phyloP scores from a whole-genome alignment of 179 eudicot species.

The Beta lomatogona region DNA sequence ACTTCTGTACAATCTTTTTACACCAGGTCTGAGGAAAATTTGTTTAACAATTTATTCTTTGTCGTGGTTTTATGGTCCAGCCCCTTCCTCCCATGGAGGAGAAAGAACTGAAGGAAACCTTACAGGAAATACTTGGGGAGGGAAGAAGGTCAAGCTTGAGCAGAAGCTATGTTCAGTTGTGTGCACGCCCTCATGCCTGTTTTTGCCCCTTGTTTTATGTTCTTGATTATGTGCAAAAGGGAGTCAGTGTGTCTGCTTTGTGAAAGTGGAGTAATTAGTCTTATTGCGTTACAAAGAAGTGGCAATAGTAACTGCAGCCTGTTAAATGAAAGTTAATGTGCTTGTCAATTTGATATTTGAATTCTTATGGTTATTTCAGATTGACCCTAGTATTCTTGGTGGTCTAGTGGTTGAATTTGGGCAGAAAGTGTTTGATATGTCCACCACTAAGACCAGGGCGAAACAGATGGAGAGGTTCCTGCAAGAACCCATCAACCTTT shows the following conservation, averaged over 20 bases:
- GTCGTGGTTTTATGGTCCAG: constrained; percentile 35
- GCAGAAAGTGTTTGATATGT: constrained; percentile 88
- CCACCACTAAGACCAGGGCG: constrained; percentile 77
- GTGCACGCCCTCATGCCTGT: neutral
- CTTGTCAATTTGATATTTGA: neutral
- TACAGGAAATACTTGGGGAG: constrained; percentile 76
- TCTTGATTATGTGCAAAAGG: neutral
- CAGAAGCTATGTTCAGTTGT: constrained; percentile 51
- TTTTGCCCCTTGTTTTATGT: neutral
- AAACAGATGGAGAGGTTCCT: constrained; percentile 79
- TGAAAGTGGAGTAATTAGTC: neutral
- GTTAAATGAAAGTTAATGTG: neutral
- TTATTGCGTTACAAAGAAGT: no score
- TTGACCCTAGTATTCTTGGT: constrained; percentile 87
- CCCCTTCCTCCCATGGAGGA: constrained; percentile 83
- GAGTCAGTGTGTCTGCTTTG: neutral
- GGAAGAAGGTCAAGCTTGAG: constrained; percentile 67
- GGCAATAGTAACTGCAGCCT: neutral
- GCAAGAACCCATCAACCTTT: constrained; percentile 36
- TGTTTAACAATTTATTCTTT: neutral
- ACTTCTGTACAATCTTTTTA: neutral
- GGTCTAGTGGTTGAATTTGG: constrained; percentile 86
- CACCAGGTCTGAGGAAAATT: neutral
- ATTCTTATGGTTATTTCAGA: constrained; percentile 37
- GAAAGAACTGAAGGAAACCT: constrained; percentile 83